These are phyloP conservation scores for Eutrema salsugineum DNA, from an alignment of 441 rosid genomes.

Conservation along the genomic window DNA sequence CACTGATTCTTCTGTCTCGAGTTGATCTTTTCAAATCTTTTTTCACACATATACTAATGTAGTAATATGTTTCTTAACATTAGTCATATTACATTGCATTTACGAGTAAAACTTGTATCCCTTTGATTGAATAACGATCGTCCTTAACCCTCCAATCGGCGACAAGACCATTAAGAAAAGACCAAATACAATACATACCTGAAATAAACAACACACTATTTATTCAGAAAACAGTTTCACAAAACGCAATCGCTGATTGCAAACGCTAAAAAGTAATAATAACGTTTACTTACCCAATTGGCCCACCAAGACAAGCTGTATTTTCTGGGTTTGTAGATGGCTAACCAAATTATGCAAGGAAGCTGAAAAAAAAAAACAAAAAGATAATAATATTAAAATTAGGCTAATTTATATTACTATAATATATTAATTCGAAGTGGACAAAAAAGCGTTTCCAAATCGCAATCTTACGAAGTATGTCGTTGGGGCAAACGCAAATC, in stretches of 20 bases:
- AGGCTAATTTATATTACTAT: not conserved
- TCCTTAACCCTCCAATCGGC: slow-evolving; percentile 86
- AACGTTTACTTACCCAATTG: slow-evolving; percentile 40
- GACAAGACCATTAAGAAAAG: slow-evolving; percentile 61
- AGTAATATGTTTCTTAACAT: not conserved
- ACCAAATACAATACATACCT: slow-evolving; percentile 75
- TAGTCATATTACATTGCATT: slow-evolving; percentile 8
- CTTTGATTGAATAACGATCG: slow-evolving; percentile 64
- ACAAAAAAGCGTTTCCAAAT: not conserved
- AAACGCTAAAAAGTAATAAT: not conserved
- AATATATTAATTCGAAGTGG: not conserved
- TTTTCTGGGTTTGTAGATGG: slow-evolving; percentile 46
- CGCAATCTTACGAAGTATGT: slow-evolving; percentile 47
- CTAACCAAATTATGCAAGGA: slow-evolving; percentile 62
- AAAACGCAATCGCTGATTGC: not conserved
- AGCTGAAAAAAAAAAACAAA: slow-evolving; percentile 35
- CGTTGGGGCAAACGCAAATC: slow-evolving; percentile 70
- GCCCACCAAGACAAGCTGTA: slow-evolving; percentile 48
- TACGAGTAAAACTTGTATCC: slow-evolving; percentile 63
- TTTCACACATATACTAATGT: slow-evolving; percentile 3
- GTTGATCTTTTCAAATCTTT: not conserved
- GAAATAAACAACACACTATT: slow-evolving; percentile 18
- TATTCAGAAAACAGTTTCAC: not conserved
- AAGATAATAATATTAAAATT: not conserved
- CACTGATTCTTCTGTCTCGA: slow-evolving; percentile 8